Conservation (phyloP, 805 yeast genomes). For the Suhomyces sp. region DNA sequence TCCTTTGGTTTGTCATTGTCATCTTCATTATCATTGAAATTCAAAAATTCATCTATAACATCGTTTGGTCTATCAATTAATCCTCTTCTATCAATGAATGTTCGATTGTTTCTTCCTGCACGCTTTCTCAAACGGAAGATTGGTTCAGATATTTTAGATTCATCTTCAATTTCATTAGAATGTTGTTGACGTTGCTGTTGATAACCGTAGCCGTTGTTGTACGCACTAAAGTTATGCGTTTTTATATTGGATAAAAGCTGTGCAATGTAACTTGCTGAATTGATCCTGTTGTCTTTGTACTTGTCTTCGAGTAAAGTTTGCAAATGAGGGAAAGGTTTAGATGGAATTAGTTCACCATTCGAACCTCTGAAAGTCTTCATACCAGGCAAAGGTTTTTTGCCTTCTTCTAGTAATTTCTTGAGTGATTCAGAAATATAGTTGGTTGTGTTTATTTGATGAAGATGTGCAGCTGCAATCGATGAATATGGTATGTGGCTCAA, state of each 20-base stretch:
- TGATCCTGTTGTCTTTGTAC: slow-evolving; percentile 17
- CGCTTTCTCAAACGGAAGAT: slow-evolving; percentile 69
- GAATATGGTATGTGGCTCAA: slow-evolving; percentile 73
- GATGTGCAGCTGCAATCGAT: slow-evolving; percentile 64
- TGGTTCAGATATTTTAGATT: slow-evolving; percentile 42
- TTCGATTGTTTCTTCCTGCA: slow-evolving; percentile 65
- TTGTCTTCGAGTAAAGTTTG: slow-evolving; percentile 36
- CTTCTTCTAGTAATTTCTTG: slow-evolving; percentile 42
- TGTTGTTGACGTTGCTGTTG: slow-evolving; percentile 17
- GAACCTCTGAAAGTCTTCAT: slow-evolving; percentile 46
- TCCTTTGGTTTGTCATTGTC: slow-evolving; percentile 10
- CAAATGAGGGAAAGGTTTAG: slow-evolving; percentile 47
- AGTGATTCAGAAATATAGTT: slow-evolving; percentile 46
- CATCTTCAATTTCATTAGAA: slow-evolving; percentile 17
- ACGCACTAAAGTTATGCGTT: slow-evolving; percentile 37
- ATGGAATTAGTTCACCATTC: slow-evolving; percentile 48
- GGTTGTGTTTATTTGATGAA: slow-evolving; percentile 61
- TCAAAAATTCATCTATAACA: slow-evolving; percentile 40
- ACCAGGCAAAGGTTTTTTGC: slow-evolving; percentile 45
- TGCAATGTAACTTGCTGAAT: slow-evolving; percentile 33
- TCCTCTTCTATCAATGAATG: slow-evolving; percentile 73
- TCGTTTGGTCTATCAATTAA: slow-evolving; percentile 36
- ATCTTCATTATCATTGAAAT: slow-evolving; percentile 31
- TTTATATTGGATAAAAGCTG: slow-evolving; percentile 39
- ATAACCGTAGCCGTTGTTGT: slow-evolving; percentile 34